Evolutionary conservation across 495 filamentous ascomycete species (phyloP), one percentile per base, ranked within the genome.

Genomic region (Sporormia fimetaria): DNA sequence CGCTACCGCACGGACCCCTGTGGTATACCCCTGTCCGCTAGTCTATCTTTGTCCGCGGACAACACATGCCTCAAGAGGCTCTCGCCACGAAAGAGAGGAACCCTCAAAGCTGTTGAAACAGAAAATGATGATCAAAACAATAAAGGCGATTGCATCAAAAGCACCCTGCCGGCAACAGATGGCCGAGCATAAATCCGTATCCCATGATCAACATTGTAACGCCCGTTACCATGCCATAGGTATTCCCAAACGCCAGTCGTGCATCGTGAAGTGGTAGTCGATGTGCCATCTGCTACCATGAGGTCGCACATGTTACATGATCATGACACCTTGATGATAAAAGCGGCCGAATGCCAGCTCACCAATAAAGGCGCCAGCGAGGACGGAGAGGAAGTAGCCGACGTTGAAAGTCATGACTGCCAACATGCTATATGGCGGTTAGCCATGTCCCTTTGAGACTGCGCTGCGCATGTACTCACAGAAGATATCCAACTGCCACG

Each of bases 351-450:
- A 68, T 0, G 74, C 70, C 24, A 96, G 63, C 60, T 88, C 88
- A 10, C 88, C 88, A 3, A 90, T 52, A 56, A 94, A 94, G 1
- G 76, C 71, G 4, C 88, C 88, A 4, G 64, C 81, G 16, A 96
- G 73, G 0, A 94, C 73, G 1, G 87, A 86, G 18, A 87, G 63
- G 63, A 94, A 95, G 55, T 94, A 96, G n/a, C 88, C 88, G 30
- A 95, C 73, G 54, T 96, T 96, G 74, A 88, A 73, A 3, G 86
- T 90, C 88, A 96, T 96, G 52, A 94, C 83, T n/a, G 83, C 87
- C 63, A 96, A 67, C 88, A 96, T 96, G 35, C 88, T 96, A 54
- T 21, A 20, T 15, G 20, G 17, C 11, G 3, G 6, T 34, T 42
- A 44, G 33, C 36, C 24, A 40, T 26, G 11, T 26, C 21, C 33